Conservation (phyloP, 805 yeast species). For the Ogataea henricii region DNA sequence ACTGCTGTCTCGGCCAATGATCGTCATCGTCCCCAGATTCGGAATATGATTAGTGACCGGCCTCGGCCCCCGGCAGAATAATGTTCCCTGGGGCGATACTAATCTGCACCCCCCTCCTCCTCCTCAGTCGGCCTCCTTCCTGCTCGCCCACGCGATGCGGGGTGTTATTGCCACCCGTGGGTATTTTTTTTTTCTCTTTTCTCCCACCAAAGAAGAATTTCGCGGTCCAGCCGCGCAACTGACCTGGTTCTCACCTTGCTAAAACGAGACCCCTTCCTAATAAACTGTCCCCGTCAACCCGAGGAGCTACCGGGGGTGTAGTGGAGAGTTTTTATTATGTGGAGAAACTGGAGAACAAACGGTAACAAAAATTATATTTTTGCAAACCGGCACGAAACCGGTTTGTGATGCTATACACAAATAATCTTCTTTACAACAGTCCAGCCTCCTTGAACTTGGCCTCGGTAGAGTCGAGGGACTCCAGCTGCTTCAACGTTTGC, state of each 20-base stretch:
- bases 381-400: background rate
- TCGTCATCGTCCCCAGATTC: background rate
- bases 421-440: constrained; percentile 18
- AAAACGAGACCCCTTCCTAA: too few relatives aligned
- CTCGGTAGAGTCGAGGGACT: constrained; percentile 37
- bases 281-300: background rate
- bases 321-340: too few relatives aligned
- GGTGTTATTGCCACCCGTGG: background rate
- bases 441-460: constrained; percentile 38
- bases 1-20: background rate
- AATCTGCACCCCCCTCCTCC: background rate
- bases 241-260: too few relatives aligned
- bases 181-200: too few relatives aligned
- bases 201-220: too few relatives aligned
- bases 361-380: background rate
- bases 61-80: background rate
- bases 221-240: too few relatives aligned
- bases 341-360: constrained; percentile 1
- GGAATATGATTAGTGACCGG: background rate
- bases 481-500: constrained; percentile 44
- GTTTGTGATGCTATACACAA: background rate
- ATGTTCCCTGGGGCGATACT: background rate
- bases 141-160: background rate
- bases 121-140: too few relatives aligned
- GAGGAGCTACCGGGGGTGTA: background rate